phyloP scores from a whole-genome alignment of 352 stramenopile genomes.

The Globisporangium heterothallicum region DNA sequence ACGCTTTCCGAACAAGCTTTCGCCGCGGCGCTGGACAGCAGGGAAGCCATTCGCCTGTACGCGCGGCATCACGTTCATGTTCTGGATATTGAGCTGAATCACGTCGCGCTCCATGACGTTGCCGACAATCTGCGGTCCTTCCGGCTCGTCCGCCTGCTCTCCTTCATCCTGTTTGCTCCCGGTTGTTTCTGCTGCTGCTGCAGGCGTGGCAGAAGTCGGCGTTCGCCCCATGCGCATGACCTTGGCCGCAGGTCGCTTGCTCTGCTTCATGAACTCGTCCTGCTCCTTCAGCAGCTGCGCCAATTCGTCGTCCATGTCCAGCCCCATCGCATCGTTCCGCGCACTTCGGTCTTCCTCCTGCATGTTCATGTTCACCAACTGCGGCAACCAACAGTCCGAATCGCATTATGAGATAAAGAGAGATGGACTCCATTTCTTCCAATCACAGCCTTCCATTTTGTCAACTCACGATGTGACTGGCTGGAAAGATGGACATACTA shows the following conservation, averaged over 20 bases:
- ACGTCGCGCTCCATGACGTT: slow-evolving; percentile 63
- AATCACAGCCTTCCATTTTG: too few species aligned
- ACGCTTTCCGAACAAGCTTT: slow-evolving; percentile 70
- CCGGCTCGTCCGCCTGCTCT: slow-evolving; percentile 3
- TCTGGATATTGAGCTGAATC: slow-evolving; percentile 26
- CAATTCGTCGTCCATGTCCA: slow-evolving; percentile 77
- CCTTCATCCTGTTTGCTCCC: slow-evolving; percentile 3
- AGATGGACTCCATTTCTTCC: too few species aligned
- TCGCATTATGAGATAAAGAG: too few species aligned
- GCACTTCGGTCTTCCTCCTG: background rate
- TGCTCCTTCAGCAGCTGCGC: slow-evolving; percentile 77
- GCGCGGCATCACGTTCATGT: slow-evolving; percentile 24
- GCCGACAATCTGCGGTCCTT: slow-evolving; percentile 39
- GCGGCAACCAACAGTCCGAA: slow-evolving; percentile 1
- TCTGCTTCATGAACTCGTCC: slow-evolving; percentile 65
- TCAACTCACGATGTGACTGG: too few species aligned
- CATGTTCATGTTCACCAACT: too few species aligned
- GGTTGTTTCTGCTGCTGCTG: background rate
- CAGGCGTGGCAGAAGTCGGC: background rate
- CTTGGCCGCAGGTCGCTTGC: slow-evolving; percentile 54
- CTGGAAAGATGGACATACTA: too few species aligned
- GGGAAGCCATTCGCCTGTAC: slow-evolving; percentile 53
- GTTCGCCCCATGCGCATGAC: slow-evolving; percentile 26
- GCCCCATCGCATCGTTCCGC: slow-evolving; percentile 5
- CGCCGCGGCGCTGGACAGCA: slow-evolving; percentile 34